Base-by-base conservation (phyloP, 164 flowering plant species). In the Berberis vulgaris region DNA sequence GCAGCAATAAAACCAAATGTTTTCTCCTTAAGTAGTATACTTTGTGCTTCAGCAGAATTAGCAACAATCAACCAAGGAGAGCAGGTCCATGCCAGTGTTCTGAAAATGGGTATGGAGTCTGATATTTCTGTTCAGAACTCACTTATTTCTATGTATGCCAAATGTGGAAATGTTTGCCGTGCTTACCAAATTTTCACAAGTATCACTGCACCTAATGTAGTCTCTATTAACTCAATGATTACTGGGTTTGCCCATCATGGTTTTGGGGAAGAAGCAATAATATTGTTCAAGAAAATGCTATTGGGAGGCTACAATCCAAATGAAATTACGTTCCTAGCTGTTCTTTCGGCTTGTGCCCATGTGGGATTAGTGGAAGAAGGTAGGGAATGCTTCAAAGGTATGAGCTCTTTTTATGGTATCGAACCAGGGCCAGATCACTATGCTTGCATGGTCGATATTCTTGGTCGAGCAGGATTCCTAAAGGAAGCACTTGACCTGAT, bases 391-490 rank as follows among this genome's bases (percentile, higher is more conserved):
- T 68, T 68, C 43, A 41, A 38, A 11, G 62, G 54, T 44, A 65
- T 69, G 64, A 69, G 12, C 2, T 39, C 62, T 12, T 7, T 46
- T 13, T 59, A 69, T 45, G 11, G 43, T 7, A 65, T 64, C 54
- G 54, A 59, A 11, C 67, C 67, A 44, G 57, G 60, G 39, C 57
- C 63, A 7, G 68, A 69, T 43, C 72, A 69, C 60, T 64, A 69
- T 60, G 60, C 65, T 59, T 69, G 67, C 60, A 69, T 69, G 67
- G 72, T 69, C 40, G 72, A 69, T 64, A 64, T 69, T 44, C 53
- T 69, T 13, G 72, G 72, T 3, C 67, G 72, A 7, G 67, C 64
- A 40, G 72, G 72, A 7, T 39, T 43, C n/a, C 50, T 69, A 40
- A 56, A 49, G 56, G 72, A 69, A 49, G 72, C 72, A 59, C 57